These are phyloP conservation scores for Pontederia paniculata DNA, from an alignment of 176 grass and related monocot species.

Conservation along the genomic window DNA sequence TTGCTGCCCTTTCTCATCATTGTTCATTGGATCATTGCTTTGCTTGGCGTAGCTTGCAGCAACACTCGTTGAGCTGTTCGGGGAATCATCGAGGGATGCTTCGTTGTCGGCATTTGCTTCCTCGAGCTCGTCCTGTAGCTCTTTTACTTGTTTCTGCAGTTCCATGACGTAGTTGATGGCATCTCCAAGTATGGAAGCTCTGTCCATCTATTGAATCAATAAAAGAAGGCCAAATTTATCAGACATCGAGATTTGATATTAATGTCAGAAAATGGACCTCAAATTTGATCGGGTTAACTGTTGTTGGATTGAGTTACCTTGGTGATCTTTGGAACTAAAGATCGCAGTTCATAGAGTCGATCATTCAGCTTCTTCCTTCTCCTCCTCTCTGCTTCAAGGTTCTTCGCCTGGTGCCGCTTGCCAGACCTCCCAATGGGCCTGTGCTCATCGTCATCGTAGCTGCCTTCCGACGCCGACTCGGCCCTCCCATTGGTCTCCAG, in stretches of 20 bases:
- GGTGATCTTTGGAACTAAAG: constrained; percentile 91
- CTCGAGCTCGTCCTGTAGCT: constrained; percentile 74
- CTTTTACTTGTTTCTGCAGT: constrained; percentile 69
- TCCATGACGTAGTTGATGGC: constrained; percentile 90
- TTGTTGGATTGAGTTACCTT: no score
- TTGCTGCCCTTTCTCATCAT: constrained; percentile 25
- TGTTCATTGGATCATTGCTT: constrained; percentile 2
- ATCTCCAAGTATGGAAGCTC: constrained; percentile 82
- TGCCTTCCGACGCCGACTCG: constrained; percentile 55
- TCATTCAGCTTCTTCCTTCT: constrained; percentile 72
- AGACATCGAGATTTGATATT: background rate
- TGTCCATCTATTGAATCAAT: constrained; percentile 50
- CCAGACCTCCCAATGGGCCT: constrained; percentile 14
- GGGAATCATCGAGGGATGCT: background rate
- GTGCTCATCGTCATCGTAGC: constrained; percentile 58
- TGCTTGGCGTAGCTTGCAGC: background rate
- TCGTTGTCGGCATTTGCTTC: constrained; percentile 17
- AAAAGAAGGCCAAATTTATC: background rate
- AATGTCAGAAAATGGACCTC: background rate
- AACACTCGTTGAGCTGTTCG: background rate
- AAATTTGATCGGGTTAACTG: background rate
- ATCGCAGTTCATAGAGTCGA: constrained; percentile 53
- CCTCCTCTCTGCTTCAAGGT: constrained; percentile 61
- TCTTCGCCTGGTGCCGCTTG: constrained; percentile 82
- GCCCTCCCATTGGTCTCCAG: background rate